Conservation (phyloP, 2,329 filamentous ascomycete genomes). For the Pezicula neosporulosa region DNA sequence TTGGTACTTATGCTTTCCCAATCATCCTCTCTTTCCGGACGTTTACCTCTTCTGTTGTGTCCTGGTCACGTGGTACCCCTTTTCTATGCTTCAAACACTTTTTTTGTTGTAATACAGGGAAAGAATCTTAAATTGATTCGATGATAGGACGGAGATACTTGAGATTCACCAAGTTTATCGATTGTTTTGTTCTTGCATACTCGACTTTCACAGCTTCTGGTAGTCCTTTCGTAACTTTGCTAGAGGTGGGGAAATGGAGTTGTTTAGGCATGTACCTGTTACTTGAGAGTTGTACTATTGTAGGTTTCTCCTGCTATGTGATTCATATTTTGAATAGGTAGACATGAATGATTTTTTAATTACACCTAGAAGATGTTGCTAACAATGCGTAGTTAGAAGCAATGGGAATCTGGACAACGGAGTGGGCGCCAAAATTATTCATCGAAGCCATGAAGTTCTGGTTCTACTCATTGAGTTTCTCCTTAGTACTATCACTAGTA, state of each 20-base stretch:
- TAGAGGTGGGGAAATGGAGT: conserved; percentile 54
- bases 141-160: conserved; percentile 55
- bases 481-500: conserved; percentile 40
- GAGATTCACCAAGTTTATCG: conserved; percentile 66
- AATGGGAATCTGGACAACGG: conserved; percentile 44
- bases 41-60: neutral
- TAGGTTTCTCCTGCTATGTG: conserved; percentile 35
- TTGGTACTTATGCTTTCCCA: conserved; percentile 30
- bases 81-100: no score
- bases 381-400: conserved; percentile 32
- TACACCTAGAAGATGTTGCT: neutral
- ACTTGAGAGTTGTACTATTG: conserved; percentile 61
- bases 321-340: conserved; percentile 27
- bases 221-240: conserved; percentile 35
- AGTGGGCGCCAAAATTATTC: conserved; percentile 43
- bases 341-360: neutral
- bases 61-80: no score
- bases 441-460: conserved; percentile 66
- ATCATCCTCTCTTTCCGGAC: neutral
- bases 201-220: conserved; percentile 30
- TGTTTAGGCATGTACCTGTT: conserved; percentile 65
- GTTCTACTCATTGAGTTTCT: conserved; percentile 59
- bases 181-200: conserved; percentile 51
- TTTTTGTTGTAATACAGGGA: neutral
- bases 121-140: neutral